These are phyloP conservation scores for Pythium guiyangense DNA, from an alignment of 352 stramenopile species.

Conservation along the genomic window DNA sequence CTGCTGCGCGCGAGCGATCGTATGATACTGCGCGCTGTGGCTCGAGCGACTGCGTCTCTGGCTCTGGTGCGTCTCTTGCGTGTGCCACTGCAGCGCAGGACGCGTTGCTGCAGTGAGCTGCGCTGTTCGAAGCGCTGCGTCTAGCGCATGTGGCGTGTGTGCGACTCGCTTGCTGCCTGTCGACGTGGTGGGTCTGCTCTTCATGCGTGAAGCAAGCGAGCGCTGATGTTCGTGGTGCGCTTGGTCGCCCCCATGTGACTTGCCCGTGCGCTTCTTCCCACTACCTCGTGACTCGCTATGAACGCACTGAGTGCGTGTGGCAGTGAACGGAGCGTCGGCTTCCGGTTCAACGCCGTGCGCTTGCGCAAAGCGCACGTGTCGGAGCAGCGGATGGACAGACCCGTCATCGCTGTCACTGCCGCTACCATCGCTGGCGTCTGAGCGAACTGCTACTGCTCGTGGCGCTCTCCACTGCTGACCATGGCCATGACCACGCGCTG, in stretches of 20 bases:
- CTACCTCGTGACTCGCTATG: neutral
- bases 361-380: neutral
- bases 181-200: neutral
- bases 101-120: no score
- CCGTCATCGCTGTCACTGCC: neutral
- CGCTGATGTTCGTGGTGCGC: neutral
- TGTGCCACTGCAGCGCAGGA: no score
- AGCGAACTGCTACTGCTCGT: neutral
- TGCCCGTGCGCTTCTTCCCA: neutral
- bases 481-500: no score
- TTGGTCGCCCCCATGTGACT: neutral
- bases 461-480: neutral
- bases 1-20: constrained; percentile 2
- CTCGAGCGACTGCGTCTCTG: neutral
- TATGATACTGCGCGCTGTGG: neutral
- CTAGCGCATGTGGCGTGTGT: no score
- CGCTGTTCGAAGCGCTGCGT: no score
- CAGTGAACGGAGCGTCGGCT: neutral
- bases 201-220: neutral
- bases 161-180: no score
- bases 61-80: neutral
- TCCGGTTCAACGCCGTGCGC: neutral
- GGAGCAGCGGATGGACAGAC: neutral
- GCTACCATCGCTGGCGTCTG: neutral
- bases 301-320: neutral